These are phyloP conservation scores for Chlorociboria aeruginascens DNA, from an alignment of 495 filamentous ascomycete genomes.

Conservation along the genomic window DNA sequence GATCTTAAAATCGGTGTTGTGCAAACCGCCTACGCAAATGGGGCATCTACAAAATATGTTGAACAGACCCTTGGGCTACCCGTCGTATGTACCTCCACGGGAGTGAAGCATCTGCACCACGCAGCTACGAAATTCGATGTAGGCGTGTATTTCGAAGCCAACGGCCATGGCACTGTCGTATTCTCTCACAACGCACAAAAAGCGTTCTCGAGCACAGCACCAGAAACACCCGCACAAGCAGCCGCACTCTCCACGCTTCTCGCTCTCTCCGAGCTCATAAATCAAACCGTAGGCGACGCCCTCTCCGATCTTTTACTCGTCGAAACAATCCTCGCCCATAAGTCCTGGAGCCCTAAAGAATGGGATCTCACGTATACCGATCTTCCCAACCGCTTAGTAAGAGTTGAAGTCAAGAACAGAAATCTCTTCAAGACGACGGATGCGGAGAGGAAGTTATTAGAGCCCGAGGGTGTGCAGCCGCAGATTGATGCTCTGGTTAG, in stretches of 20 bases:
- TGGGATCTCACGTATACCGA: constrained; percentile 94
- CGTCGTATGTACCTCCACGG: constrained; percentile 85
- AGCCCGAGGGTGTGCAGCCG: constrained; percentile 64
- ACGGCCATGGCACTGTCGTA: constrained; percentile 92
- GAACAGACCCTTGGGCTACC: constrained; percentile 77
- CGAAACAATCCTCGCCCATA: constrained; percentile 91
- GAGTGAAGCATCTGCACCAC: constrained; percentile 96
- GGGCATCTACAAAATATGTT: constrained; percentile 86
- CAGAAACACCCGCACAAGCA: constrained; percentile 84
- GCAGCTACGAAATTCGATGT: constrained; percentile 84
- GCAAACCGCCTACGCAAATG: constrained; percentile 97
- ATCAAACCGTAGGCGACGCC: constrained; percentile 94
- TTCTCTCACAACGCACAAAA: constrained; percentile 77
- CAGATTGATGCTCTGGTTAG: constrained; percentile 78
- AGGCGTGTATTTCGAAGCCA: constrained; percentile 97
- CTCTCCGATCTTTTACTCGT: constrained; percentile 93
- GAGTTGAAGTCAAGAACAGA: constrained; percentile 80
- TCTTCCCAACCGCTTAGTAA: constrained; percentile 85
- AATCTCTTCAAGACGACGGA: constrained; percentile 81
- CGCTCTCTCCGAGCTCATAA: constrained; percentile 80
- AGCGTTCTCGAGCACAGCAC: constrained; percentile 61
- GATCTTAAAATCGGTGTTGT: constrained; percentile 84
- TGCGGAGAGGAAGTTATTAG: constrained; percentile 77
- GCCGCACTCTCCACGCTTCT: constrained; percentile 69
- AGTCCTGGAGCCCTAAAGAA: constrained; percentile 77